Conservation (phyloP, 1,284 basidiomycete species). For the Neolentinus lepideus region DNA sequence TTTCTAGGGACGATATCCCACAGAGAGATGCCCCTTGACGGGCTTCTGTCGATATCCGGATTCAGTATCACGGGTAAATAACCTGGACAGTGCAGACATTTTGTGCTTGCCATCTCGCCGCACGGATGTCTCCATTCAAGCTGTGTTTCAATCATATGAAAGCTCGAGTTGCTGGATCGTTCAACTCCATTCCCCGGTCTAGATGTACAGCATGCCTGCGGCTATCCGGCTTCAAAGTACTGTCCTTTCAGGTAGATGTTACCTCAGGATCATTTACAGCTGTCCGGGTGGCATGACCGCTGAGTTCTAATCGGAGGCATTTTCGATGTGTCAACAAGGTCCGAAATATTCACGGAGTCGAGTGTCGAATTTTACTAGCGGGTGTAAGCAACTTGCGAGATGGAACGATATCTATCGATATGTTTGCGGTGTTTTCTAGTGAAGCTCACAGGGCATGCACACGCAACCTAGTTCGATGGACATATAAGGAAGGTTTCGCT, state of each 20-base stretch:
- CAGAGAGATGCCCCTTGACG: too few species aligned
- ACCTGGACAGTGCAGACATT: too few species aligned
- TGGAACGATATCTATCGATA: not conserved
- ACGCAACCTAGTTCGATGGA: not conserved
- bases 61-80: too few species aligned
- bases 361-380: not conserved
- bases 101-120: too few species aligned
- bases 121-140: not conserved
- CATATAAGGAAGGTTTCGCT: not conserved
- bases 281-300: not conserved
- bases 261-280: not conserved
- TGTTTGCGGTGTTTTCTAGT: not conserved
- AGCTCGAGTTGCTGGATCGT: not conserved
- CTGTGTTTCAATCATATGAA: not conserved
- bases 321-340: not conserved
- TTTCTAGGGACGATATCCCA: too few species aligned
- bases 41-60: too few species aligned
- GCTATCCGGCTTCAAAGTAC: not conserved
- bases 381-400: too few species aligned
- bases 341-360: not conserved
- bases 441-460: not conserved
- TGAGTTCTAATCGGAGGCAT: not conserved
- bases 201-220: not conserved
- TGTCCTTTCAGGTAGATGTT: not conserved
- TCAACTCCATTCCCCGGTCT: too few species aligned